Percentiles rank a stretch among this genome's conserved stretches.
phyloP scores from a whole-genome alignment of 2,329 filamentous ascomycete genomes.

The Hymenoscyphus albidus region DNA sequence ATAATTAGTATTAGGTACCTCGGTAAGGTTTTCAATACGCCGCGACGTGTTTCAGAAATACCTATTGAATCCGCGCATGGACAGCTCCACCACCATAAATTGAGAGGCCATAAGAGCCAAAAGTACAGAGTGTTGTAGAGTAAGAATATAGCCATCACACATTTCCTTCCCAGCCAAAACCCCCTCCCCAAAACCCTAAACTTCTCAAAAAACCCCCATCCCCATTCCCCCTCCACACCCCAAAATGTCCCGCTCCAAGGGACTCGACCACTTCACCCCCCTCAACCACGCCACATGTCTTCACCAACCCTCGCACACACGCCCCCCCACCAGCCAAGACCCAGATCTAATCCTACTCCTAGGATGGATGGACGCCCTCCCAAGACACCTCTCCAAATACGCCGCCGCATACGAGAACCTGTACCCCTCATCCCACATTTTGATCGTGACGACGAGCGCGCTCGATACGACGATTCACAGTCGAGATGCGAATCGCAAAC shows the following conservation, averaged over 20 bases:
- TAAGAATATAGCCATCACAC: too few relatives aligned
- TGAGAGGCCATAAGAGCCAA: too few relatives aligned
- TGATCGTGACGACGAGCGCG: conserved; percentile 47
- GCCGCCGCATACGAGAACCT: conserved; percentile 41
- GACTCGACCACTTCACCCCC: conserved; percentile 33
- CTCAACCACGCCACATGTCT: conserved; percentile 40
- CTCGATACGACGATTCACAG: conserved; percentile 40
- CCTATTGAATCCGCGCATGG: too few relatives aligned
- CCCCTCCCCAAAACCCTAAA: too few relatives aligned
- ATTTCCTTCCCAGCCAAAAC: too few relatives aligned
- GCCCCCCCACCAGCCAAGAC: conserved; percentile 5
- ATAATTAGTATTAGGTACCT: too few relatives aligned
- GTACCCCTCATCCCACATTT: conserved; percentile 42
- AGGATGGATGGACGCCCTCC: conserved; percentile 46
- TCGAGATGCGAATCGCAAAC: conserved; percentile 36
- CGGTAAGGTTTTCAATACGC: too few relatives aligned
- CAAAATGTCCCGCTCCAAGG: conserved; percentile 6
- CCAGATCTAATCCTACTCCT: conserved; percentile 43
- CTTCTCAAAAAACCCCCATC: too few relatives aligned
- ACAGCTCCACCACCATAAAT: too few relatives aligned
- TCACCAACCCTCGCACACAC: conserved; percentile 31
- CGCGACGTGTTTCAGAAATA: too few relatives aligned
- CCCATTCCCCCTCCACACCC: too few relatives aligned
- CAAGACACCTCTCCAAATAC: conserved; percentile 46
- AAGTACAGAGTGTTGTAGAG: too few relatives aligned